Percentiles rank a stretch among this genome's conserved stretches.
Evolutionary conservation across 108 stramenopile genomes (phyloP).

Genomic region (Chaetoceros muelleri): DNA sequence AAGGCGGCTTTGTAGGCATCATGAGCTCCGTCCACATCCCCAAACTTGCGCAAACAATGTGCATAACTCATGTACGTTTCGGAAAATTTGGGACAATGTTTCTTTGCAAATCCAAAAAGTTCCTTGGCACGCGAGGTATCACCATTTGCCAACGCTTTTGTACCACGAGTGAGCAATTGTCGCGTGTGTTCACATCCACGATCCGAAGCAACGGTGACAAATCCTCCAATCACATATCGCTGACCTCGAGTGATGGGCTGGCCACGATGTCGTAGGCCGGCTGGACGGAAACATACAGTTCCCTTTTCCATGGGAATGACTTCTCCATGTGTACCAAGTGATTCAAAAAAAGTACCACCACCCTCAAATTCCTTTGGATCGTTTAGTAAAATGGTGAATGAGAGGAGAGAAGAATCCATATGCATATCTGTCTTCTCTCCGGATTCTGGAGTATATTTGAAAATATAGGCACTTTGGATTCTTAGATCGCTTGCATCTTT

Average conservation of each 20-base stretch:
- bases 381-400: constrained; percentile 38
- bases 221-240: constrained; percentile 3
- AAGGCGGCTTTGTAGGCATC: not conserved
- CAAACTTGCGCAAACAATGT: not conserved
- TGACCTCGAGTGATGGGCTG: not conserved
- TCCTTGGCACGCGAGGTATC: not conserved
- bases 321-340: not conserved
- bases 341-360: constrained; percentile 35
- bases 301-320: not conserved
- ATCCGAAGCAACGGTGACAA: constrained; percentile 1
- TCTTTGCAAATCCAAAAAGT: not conserved
- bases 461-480: not conserved
- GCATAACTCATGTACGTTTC: constrained; percentile 1
- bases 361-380: constrained; percentile 23
- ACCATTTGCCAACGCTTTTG: not conserved
- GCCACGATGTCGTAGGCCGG: not conserved
- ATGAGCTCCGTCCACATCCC: not conserved
- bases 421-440: constrained; percentile 10
- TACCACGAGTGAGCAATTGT: not conserved
- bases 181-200: not conserved
- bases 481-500: not conserved
- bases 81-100: not conserved
- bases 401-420: constrained; percentile 28
- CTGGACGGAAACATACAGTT: not conserved
- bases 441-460: constrained; percentile 1